phyloP scores from a whole-genome alignment of 257 asterid genomes.

The Salvia miltiorrhiza region DNA sequence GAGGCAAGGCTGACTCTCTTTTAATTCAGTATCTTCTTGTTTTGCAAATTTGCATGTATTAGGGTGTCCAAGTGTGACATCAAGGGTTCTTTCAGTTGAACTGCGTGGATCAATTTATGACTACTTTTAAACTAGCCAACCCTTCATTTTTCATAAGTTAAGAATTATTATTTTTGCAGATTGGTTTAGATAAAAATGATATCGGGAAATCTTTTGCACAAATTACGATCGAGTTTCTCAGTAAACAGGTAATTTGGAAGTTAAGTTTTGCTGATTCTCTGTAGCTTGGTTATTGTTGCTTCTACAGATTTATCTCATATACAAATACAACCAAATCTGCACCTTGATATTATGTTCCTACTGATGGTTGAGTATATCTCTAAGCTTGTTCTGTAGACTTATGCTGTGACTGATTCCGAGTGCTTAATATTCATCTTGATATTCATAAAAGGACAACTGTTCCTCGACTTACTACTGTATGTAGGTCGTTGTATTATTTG shows the following conservation, averaged over 20 bases:
- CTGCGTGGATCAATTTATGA: constrained; percentile 1
- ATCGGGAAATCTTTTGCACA: constrained; percentile 74
- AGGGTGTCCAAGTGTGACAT: neutral
- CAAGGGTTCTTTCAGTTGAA: neutral
- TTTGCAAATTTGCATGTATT: neutral
- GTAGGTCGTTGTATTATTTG: neutral
- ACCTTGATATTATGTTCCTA: neutral
- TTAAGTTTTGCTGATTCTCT: neutral
- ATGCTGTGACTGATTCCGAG: constrained; percentile 14
- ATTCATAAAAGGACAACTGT: too few species aligned
- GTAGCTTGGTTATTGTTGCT: constrained; percentile 10
- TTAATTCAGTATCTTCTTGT: neutral
- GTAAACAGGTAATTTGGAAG: constrained; percentile 64
- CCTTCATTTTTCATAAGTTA: constrained; percentile 17
- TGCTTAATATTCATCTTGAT: constrained; percentile 10
- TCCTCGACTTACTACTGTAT: too few species aligned
- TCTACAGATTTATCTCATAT: neutral
- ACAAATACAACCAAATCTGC: neutral
- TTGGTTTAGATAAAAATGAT: constrained; percentile 72
- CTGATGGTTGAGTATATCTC: constrained; percentile 5
- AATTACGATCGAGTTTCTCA: constrained; percentile 83
- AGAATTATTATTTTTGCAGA: constrained; percentile 45
- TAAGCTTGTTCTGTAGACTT: constrained; percentile 1
- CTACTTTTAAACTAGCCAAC: constrained; percentile 1
- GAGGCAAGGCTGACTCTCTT: neutral